Percentiles rank a stretch among this genome's conserved stretches.
These are phyloP conservation scores for Xylaria venustula DNA, from an alignment of 495 filamentous ascomycete species.

Conservation along the genomic window DNA sequence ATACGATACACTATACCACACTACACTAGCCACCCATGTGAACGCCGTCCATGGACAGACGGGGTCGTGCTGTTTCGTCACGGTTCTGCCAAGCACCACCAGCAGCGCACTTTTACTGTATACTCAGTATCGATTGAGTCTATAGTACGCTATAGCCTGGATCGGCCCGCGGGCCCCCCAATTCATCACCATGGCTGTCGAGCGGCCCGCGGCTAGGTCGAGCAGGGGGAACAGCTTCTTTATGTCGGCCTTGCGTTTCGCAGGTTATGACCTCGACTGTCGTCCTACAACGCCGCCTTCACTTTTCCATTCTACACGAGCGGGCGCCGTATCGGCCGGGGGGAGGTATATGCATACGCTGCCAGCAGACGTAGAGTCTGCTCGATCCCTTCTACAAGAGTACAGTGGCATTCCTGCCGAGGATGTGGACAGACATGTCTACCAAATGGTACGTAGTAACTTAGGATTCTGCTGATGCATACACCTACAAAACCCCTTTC, in stretches of 20 bases:
- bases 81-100: neutral
- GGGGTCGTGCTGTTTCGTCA: neutral
- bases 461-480: neutral
- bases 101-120: no score
- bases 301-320: neutral
- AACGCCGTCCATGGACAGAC: no score
- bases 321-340: neutral
- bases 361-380: constrained; percentile 29
- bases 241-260: constrained; percentile 2
- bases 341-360: constrained; percentile 14
- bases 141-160: no score
- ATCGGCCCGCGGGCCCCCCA: no score
- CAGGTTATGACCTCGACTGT: constrained; percentile 1
- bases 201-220: neutral
- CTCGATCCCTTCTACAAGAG: constrained; percentile 38
- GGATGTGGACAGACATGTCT: constrained; percentile 47
- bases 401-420: constrained; percentile 47
- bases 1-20: no score
- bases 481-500: neutral
- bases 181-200: constrained; percentile 8
- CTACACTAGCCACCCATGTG: constrained; percentile 1
- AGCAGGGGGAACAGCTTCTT: constrained; percentile 5
- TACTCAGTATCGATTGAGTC: no score
- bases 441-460: constrained; percentile 38
- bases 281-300: neutral